Evolutionary conservation across 306 rosid genomes (phyloP).

Genomic region (Prunus fruticosa): DNA sequence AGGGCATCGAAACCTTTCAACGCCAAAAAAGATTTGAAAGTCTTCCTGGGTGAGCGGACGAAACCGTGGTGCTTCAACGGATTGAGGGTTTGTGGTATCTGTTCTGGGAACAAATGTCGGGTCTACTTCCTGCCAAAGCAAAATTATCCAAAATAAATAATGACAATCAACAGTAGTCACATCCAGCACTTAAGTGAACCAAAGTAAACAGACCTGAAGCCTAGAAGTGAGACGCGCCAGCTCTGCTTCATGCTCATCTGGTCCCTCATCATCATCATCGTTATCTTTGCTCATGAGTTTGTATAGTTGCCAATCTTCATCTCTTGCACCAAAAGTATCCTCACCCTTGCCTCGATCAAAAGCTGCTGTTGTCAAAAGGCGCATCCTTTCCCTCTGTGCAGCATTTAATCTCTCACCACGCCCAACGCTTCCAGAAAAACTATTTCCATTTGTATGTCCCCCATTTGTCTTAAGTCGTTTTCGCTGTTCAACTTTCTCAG

Average conservation of each 20-base stretch:
- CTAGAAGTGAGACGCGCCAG: conserved; percentile 64
- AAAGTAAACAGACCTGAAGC: conserved; percentile 64
- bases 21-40: conserved; percentile 72
- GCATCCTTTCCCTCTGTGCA: conserved; percentile 97
- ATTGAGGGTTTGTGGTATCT: conserved; percentile 53
- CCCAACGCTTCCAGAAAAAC: conserved; percentile 63
- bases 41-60: conserved; percentile 80
- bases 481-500: conserved; percentile 70
- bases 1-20: conserved; percentile 95
- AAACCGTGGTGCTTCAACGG: conserved; percentile 50
- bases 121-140: conserved; percentile 64
- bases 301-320: conserved; percentile 98
- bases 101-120: conserved; percentile 74
- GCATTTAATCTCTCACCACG: conserved; percentile 96
- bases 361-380: conserved; percentile 95
- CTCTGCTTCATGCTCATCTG: conserved; percentile 70
- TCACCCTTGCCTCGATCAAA: conserved; percentile 97
- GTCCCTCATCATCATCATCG: conserved; percentile 72
- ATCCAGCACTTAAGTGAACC: background rate
- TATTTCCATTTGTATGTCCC: conserved; percentile 57
- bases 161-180: background rate
- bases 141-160: conserved; percentile 12
- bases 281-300: conserved; percentile 77
- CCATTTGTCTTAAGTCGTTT: conserved; percentile 69
- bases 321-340: conserved; percentile 83